A percentile compares a stretch with the other conserved stretches of the same genome.
Conservation (phyloP, 371 early-diverging fungal species). For the Batkoa obscura region DNA sequence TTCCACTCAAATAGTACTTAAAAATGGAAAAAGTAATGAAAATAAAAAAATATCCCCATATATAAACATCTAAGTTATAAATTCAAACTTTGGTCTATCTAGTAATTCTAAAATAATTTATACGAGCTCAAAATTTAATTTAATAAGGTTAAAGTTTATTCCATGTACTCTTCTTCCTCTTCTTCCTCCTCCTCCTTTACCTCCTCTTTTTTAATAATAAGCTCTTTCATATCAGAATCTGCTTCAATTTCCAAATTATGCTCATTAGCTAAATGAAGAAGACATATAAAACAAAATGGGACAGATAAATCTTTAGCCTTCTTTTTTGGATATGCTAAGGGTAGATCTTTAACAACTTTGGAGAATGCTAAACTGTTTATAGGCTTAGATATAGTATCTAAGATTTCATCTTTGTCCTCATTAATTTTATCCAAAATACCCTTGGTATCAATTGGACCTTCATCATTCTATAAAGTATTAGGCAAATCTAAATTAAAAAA, state of each 20-base stretch:
- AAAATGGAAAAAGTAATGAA: too few species aligned
- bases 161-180: too few species aligned
- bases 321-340: conserved; percentile 48
- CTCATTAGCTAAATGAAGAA: conserved; percentile 91
- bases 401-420: conserved; percentile 3
- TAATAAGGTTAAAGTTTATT: too few species aligned
- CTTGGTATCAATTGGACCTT: neutral
- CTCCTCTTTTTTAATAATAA: neutral
- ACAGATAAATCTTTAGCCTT: conserved; percentile 76
- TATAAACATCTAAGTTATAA: too few species aligned
- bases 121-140: too few species aligned
- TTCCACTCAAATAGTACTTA: too few species aligned
- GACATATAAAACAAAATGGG: conserved; percentile 89
- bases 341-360: conserved; percentile 41
- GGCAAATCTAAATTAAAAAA: neutral
- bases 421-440: neutral
- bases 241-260: conserved; percentile 34
- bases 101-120: too few species aligned
- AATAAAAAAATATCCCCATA: too few species aligned
- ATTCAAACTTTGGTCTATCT: too few species aligned
- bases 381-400: conserved; percentile 12
- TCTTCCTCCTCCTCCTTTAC: neutral
- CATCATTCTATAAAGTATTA: neutral
- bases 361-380: conserved; percentile 44
- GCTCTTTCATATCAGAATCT: conserved; percentile 8